Base-by-base conservation (phyloP, 495 filamentous ascomycete genomes). In the Tuber magnatum region DNA sequence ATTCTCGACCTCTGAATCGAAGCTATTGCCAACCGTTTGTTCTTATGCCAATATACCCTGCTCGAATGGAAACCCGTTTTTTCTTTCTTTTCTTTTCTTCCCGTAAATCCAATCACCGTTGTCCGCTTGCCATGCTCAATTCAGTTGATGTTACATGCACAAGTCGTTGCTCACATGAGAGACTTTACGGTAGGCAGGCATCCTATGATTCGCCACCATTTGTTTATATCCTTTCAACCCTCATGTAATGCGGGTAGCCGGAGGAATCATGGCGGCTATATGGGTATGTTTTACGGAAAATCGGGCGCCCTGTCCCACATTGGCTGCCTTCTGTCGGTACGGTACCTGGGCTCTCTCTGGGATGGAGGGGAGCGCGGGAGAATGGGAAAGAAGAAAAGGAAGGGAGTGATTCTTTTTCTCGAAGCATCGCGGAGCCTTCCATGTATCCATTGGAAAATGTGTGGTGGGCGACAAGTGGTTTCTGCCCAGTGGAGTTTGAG, bases 61-160 rank as follows among this genome's bases (percentile, higher is more conserved):
- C 56, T 65, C 56, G 28, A 65, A 65, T 65, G 32, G 56, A n/a
- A 35, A 35, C 56, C 14, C 14, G 6, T 14, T 35, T 35, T 32
- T 35, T 3, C 35, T 65, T 65, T 65, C 14, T 2, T 14, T 35
- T 35, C 14, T 35, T 3, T 65, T 65, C 35, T 65, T 65, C 56
- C 56, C 56, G 32, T 14, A 35, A 65, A 32, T 35, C 16, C 32
- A 28, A 18, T 35, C 51, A 61, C 16, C n/a, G 56, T 65, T 65
- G 28, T 65, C 12, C 28, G 56, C 14, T 32, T 35, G 35, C 28
- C 56, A 65, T 35, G 32, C 56, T 61, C 32, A 4, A 35, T 28
- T 32, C 5, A 28, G 56, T 65, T 65, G 16, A 65, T 65, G 28
- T 65, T 68, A 68, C 71, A 76, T 76, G 71, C 75, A 74, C 70